A percentile compares a stretch with the other conserved stretches of the same genome.
Conservation (phyloP, 2,329 filamentous ascomycete species). For the Curvularia hawaiiensis region DNA sequence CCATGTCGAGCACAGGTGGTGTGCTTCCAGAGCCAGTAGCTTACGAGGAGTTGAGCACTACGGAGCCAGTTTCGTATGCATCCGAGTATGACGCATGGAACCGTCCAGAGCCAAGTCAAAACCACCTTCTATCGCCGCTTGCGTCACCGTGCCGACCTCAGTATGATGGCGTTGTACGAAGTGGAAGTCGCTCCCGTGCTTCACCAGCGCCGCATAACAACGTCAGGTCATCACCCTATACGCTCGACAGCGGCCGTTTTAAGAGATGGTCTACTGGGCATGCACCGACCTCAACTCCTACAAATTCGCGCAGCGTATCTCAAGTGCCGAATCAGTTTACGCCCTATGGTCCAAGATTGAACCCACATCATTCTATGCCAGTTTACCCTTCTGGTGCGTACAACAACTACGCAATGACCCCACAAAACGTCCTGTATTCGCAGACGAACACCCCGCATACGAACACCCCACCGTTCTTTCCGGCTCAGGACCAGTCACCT, state of each 20-base stretch:
- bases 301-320: constrained; percentile 60
- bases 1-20: constrained; percentile 64
- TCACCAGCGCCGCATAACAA: constrained; percentile 73
- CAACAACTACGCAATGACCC: constrained; percentile 36
- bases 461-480: constrained; percentile 51
- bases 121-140: constrained; percentile 70
- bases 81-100: constrained; percentile 67
- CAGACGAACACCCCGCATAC: constrained; percentile 60
- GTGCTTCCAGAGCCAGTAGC: constrained; percentile 70
- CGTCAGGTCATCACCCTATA: constrained; percentile 73
- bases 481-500: constrained; percentile 56
- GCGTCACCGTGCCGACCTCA: constrained; percentile 71
- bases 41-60: constrained; percentile 73
- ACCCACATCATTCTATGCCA: constrained; percentile 50
- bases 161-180: constrained; percentile 52
- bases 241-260: constrained; percentile 66
- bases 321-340: constrained; percentile 66
- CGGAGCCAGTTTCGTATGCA: constrained; percentile 68
- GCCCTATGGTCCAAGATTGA: constrained; percentile 63
- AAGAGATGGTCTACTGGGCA: constrained; percentile 79
- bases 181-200: constrained; percentile 70
- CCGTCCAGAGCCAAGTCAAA: constrained; percentile 70
- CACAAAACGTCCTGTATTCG: constrained; percentile 46
- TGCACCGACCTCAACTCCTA: constrained; percentile 64
- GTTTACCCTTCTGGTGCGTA: constrained; percentile 42